Conservation (phyloP, 768 basidiomycete species). For the Hydnomerulius pinastri region DNA sequence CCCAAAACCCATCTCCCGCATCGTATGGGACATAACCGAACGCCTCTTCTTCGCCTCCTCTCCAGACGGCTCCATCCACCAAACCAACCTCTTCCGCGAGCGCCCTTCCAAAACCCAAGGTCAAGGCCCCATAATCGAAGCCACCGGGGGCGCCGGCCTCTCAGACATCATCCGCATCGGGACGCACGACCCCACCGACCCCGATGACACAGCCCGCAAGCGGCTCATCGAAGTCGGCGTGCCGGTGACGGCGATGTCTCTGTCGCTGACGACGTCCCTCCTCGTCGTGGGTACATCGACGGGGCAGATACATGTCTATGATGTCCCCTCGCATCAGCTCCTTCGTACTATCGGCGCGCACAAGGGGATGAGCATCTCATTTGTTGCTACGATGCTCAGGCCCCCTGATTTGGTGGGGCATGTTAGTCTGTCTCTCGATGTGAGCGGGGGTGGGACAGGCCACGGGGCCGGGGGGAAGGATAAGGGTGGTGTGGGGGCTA, state of each 20-base stretch:
- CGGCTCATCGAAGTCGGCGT: slow-evolving; percentile 73
- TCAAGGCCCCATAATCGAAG: slow-evolving; percentile 58
- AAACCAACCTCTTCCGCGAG: slow-evolving; percentile 76
- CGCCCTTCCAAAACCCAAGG: slow-evolving; percentile 51
- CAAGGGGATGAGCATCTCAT: slow-evolving; percentile 68
- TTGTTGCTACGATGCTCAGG: slow-evolving; percentile 77
- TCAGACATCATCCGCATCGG: slow-evolving; percentile 73
- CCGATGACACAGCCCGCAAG: slow-evolving; percentile 47
- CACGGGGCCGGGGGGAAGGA: no score
- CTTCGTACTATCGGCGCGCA: slow-evolving; percentile 78
- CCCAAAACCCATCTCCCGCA: slow-evolving; percentile 66
- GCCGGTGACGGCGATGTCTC: slow-evolving; percentile 66
- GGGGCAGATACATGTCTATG: slow-evolving; percentile 78
- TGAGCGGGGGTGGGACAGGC: slow-evolving; percentile 37
- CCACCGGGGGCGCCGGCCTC: slow-evolving; percentile 72
- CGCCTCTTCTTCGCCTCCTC: slow-evolving; percentile 89
- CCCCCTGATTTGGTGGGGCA: slow-evolving; percentile 89
- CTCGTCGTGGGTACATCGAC: slow-evolving; percentile 80
- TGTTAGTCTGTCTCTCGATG: slow-evolving; percentile 52
- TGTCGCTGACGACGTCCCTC: slow-evolving; percentile 76
- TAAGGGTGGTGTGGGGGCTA: no score
- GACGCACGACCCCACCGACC: slow-evolving; percentile 53
- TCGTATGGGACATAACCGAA: slow-evolving; percentile 85
- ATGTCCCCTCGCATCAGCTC: slow-evolving; percentile 88
- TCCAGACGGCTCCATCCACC: slow-evolving; percentile 70